Conservation (phyloP, 192 early-diverging fungal genomes). For the Spizellomyces punctatus region DNA sequence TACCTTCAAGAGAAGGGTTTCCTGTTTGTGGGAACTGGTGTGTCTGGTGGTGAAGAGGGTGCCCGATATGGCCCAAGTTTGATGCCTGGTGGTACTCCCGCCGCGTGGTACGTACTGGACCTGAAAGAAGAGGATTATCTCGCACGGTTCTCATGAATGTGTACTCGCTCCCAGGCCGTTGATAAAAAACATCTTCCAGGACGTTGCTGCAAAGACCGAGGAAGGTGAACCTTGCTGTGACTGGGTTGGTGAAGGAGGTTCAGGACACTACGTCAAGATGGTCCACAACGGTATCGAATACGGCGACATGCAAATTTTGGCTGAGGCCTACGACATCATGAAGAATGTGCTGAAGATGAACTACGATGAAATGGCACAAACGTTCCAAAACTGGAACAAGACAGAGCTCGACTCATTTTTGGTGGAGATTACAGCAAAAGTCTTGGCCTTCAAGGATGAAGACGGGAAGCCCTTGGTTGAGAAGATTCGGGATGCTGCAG, state of each 20-base stretch:
- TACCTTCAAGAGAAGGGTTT: slow-evolving; percentile 88
- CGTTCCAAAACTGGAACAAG: slow-evolving; percentile 96
- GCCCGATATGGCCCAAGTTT: slow-evolving; percentile 94
- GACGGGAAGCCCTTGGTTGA: slow-evolving; percentile 87
- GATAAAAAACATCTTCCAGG: slow-evolving; percentile 96
- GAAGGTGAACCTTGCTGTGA: slow-evolving; percentile 94
- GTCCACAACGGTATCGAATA: slow-evolving; percentile 99
- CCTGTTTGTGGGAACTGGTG: slow-evolving; percentile 95
- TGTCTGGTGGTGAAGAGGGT: slow-evolving; percentile 99
- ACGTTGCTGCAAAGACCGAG: slow-evolving; percentile 83
- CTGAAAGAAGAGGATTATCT: not conserved
- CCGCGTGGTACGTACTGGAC: slow-evolving; percentile 74
- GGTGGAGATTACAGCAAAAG: slow-evolving; percentile 94
- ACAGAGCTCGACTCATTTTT: slow-evolving; percentile 96
- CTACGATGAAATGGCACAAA: slow-evolving; percentile 86
- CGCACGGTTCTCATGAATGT: not conserved
- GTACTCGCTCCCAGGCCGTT: slow-evolving; percentile 56
- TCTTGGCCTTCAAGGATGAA: slow-evolving; percentile 89
- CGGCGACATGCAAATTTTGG: slow-evolving; percentile 99
- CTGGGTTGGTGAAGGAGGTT: slow-evolving; percentile 97
- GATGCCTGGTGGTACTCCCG: slow-evolving; percentile 95
- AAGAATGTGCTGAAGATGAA: slow-evolving; percentile 80
- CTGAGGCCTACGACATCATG: slow-evolving; percentile 93
- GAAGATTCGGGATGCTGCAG: slow-evolving; percentile 95
- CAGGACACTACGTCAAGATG: slow-evolving; percentile 99